Evolutionary conservation across 192 early-diverging fungal species (phyloP), one percentile per base, ranked within the genome.

Genomic region (Rhizoclosmatium sp.): DNA sequence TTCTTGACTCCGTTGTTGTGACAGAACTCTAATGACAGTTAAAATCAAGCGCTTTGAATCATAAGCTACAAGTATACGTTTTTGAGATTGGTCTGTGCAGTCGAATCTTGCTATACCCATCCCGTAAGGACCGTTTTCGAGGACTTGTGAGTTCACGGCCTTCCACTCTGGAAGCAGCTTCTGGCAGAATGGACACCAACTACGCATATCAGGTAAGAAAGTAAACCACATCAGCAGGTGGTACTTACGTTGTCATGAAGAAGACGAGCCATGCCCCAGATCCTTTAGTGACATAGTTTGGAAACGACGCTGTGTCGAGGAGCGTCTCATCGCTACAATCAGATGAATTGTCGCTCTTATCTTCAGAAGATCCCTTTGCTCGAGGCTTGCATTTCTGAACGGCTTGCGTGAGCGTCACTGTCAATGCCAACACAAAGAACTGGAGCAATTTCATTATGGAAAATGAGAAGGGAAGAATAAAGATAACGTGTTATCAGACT

Each of bases 301-400:
- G 23, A 47, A 75, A 75, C 58, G 58, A 47, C 2, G 3, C 42
- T 0, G 3, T 23, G 21, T 60, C 47, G 45, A 75, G 61, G 72
- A 49, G 39, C 9, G 61, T 64, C 7, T 75, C 72, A 1, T 75
- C 72, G 12, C 31, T 14, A 47, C 72, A 75, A 14, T 75, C 72
- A 19, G 42, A 56, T n/a, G 31, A 23, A 14, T 64, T 5, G 61
- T 40, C 72, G 12, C 10, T 46, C 44, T 19, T 59, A 4, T 41
- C 59, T 59, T 62, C 42, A 23, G 23, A 46, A 19, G 19, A 21
- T 31, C 60, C 60, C 21, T 75, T 75, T 14, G 9, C 46, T 9
- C 72, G 56, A 19, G 72, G 72, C 47, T 75, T 75, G 48, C 72
- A 75, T 42, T 75, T 75, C 46, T 75, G n/a, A 21, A 75, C 72